phyloP scores from a whole-genome alignment of 2,329 filamentous ascomycete species.

The Calonectria multiphialidica region DNA sequence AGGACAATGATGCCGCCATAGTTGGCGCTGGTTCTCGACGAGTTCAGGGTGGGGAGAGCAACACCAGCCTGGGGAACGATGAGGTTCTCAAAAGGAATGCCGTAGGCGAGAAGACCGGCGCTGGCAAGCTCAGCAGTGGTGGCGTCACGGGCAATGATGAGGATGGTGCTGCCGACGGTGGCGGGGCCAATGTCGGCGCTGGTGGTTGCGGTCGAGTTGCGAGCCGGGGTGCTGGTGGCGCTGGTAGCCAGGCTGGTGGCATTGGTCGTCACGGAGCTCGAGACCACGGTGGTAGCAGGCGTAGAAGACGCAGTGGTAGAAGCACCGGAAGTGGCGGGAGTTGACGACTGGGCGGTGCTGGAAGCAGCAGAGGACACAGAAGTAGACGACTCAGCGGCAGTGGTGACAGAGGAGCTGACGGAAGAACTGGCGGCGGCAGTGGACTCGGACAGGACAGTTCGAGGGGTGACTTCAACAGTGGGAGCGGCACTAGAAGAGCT shows the following conservation, averaged over 20 bases:
- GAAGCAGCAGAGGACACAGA: not conserved
- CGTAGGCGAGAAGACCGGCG: slow-evolving; percentile 28
- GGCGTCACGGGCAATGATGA: slow-evolving; percentile 15
- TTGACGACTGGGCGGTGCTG: not conserved
- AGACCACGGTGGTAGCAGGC: not conserved
- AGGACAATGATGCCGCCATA: slow-evolving; percentile 30
- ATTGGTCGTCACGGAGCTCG: not conserved
- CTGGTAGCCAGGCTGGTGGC: not conserved
- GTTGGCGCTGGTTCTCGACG: slow-evolving; percentile 10
- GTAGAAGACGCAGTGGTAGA: not conserved
- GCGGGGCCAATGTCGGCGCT: not conserved
- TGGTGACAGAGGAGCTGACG: not conserved
- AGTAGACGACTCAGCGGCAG: not conserved
- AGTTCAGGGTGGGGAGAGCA: slow-evolving; percentile 25
- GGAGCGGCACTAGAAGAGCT: not conserved
- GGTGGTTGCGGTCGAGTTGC: not conserved
- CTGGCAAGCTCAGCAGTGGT: slow-evolving; percentile 19
- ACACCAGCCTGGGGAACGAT: slow-evolving; percentile 24
- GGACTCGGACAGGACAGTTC: not conserved
- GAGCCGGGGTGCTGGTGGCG: not conserved
- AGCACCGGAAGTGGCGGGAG: not conserved
- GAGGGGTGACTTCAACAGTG: not conserved
- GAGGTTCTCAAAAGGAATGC: slow-evolving; percentile 27
- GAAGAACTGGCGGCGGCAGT: not conserved
- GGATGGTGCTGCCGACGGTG: slow-evolving; percentile 21